Evolutionary conservation across 257 asterid genomes (phyloP), one percentile per base, ranked within the genome.

Genomic region (Ocimum tenuiflorum): DNA sequence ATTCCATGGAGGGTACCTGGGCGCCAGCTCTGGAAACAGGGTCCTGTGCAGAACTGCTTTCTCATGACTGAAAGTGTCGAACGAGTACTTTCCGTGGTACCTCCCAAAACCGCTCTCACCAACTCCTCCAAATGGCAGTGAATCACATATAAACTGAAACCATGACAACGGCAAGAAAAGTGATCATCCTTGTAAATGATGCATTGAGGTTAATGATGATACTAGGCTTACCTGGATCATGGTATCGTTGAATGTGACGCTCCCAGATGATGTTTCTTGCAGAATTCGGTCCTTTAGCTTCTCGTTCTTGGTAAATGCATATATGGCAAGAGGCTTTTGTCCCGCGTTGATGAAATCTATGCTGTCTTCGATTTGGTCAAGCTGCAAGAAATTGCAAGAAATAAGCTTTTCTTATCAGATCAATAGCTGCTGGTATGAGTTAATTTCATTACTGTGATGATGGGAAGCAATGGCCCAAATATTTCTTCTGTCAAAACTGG

Each of bases 1-100:
- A 64, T 85, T 89, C 98, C 96, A 89, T 7, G 98, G 98, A 43
- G 98, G 96, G 70, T 87, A 81, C 73, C 98, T 79, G 13, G 96
- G 80, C 80, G 82, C 95, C 63, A 89, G 77, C 36, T 91, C 98
- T 0, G 68, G 58, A 71, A 68, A 79, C 78, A 82, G 89, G 75
- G 79, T 81, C 51, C 95, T 75, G 0, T 85, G 82, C 54, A 91
- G 75, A 55, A 91, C 89, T 24, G 94, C 86, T 74, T 89, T 91
- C 75, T 91, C 96, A 19, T 89, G 98, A 73, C 96, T 91, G 82
- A 91, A 91, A 0, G 91, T 77, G 49, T 91, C 96, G 47, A 91
- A 91, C 14, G 95, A 85, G 78, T 78, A 85, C 82, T 91, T 91
- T 53, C 96, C 96, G 15, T 91, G 96, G 80, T 91, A 91, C 70